Conservation (phyloP, 495 filamentous ascomycete species). For the Amphirosellinia nigrospora region DNA sequence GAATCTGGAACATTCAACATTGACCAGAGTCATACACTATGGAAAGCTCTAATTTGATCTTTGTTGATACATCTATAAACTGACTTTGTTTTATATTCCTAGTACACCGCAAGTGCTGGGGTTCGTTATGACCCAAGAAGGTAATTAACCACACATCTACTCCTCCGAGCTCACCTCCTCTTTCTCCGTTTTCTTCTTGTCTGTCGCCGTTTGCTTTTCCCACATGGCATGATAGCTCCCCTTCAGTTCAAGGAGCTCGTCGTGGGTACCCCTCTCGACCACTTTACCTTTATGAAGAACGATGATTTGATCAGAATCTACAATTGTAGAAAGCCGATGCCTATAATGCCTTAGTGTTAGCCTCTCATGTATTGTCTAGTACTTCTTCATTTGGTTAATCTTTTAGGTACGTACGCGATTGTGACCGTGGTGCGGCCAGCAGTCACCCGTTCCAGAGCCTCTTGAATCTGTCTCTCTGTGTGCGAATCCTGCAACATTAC, state of each 20-base stretch:
- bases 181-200: slow-evolving; percentile 70
- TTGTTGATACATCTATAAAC: slow-evolving; percentile 16
- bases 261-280: slow-evolving; percentile 75
- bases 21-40: not conserved
- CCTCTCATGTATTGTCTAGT: not conserved
- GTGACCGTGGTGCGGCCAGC: slow-evolving; percentile 70
- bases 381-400: not conserved
- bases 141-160: slow-evolving; percentile 31
- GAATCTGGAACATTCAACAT: not conserved
- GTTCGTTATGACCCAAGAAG: not conserved
- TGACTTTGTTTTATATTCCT: not conserved
- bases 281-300: slow-evolving; percentile 78
- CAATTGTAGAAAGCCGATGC: slow-evolving; percentile 83
- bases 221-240: slow-evolving; percentile 83
- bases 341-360: slow-evolving; percentile 28
- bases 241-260: slow-evolving; percentile 68
- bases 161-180: slow-evolving; percentile 52
- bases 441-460: slow-evolving; percentile 72
- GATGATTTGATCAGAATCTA: slow-evolving; percentile 79
- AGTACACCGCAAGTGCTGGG: not conserved
- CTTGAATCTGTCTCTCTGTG: slow-evolving; percentile 85
- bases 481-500: slow-evolving; percentile 52
- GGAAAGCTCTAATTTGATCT: not conserved
- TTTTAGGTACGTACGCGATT: slow-evolving; percentile 41
- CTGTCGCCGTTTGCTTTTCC: slow-evolving; percentile 79